These are phyloP conservation scores for Dothideomycetidae sp. DNA, from an alignment of 2,329 filamentous ascomycete species.

Conservation along the genomic window DNA sequence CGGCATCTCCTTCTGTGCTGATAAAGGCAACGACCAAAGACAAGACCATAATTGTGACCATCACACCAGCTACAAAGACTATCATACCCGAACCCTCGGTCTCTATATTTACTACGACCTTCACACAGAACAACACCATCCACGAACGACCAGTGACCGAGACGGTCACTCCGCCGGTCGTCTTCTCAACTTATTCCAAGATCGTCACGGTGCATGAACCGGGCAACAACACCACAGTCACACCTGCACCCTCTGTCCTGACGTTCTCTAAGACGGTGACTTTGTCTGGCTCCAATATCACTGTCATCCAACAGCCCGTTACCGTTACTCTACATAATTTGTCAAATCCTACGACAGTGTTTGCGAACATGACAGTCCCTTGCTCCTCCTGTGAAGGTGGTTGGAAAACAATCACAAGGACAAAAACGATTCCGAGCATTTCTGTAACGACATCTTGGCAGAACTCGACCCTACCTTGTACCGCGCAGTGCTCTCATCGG, in stretches of 20 bases:
- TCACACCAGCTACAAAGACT: neutral
- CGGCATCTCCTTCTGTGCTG: neutral
- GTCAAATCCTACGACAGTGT: constrained; percentile 3
- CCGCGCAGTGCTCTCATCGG: neutral
- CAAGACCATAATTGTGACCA: constrained; percentile 2
- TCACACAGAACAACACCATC: constrained; percentile 4
- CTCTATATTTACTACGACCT: neutral
- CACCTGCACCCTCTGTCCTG: neutral
- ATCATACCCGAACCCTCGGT: neutral
- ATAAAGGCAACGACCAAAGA: neutral
- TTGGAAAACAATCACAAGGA: constrained; percentile 2
- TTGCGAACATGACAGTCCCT: constrained; percentile 1
- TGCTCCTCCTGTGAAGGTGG: constrained; percentile 4
- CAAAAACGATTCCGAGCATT: neutral
- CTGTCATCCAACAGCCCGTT: neutral
- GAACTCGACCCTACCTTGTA: neutral
- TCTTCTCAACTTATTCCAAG: neutral
- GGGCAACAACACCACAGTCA: constrained; percentile 1
- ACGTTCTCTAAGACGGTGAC: neutral
- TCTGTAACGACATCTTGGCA: neutral
- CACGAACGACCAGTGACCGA: neutral
- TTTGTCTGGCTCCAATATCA: neutral
- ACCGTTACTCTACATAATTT: neutral
- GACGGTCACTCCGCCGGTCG: constrained; percentile 2
- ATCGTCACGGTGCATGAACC: neutral